These are phyloP conservation scores for Ogataea henricii DNA, from an alignment of 805 yeast genomes.

Conservation along the genomic window DNA sequence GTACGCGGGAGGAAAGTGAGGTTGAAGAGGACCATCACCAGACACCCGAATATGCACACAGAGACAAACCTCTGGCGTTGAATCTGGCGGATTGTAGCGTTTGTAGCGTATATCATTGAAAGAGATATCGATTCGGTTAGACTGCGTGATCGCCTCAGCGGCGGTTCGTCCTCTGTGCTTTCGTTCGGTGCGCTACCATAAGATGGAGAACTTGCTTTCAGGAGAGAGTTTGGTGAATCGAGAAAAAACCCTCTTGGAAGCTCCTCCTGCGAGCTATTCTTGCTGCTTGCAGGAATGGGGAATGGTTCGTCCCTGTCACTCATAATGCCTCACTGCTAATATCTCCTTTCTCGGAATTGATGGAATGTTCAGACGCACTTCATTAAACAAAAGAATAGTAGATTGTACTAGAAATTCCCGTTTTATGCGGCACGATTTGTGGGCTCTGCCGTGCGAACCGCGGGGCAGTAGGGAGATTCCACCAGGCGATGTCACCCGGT, in stretches of 20 bases:
- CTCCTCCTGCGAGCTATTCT: constrained; percentile 19
- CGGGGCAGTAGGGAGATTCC: too few relatives aligned
- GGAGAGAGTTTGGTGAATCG: constrained; percentile 11
- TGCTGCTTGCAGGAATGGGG: constrained; percentile 21
- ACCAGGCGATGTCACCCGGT: too few relatives aligned
- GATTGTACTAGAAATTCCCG: constrained; percentile 3
- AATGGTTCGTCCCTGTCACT: constrained; percentile 18
- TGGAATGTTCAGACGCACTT: constrained; percentile 1
- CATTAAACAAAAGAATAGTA: background rate
- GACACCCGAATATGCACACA: constrained; percentile 49
- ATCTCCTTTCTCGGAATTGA: background rate
- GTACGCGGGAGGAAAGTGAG: constrained; percentile 82
- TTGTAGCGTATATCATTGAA: constrained; percentile 28
- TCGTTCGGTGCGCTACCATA: constrained; percentile 13
- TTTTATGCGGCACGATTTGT: background rate
- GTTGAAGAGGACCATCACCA: constrained; percentile 57
- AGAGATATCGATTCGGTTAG: constrained; percentile 33
- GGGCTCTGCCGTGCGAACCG: too few relatives aligned
- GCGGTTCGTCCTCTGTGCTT: constrained; percentile 11
- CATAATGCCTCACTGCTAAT: background rate
- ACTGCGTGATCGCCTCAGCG: constrained; percentile 24
- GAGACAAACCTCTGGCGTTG: constrained; percentile 44
- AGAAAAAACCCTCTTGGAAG: constrained; percentile 13
- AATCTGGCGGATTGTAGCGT: constrained; percentile 31
- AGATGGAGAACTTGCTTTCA: constrained; percentile 17